These are phyloP conservation scores for Amanita phalloides DNA, from an alignment of 768 basidiomycete species.

Conservation along the genomic window DNA sequence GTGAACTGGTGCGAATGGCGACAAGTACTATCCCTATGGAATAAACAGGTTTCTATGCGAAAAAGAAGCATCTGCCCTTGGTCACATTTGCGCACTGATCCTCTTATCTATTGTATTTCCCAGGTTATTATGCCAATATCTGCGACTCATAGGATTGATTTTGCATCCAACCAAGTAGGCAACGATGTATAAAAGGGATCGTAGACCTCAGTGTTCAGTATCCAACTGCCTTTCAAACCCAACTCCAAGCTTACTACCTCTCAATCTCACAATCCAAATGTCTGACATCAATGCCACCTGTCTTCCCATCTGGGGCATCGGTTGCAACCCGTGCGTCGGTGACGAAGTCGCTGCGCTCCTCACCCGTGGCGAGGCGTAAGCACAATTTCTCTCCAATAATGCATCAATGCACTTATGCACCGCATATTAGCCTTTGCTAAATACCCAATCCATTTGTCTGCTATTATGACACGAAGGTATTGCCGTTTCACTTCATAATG, in stretches of 20 bases:
- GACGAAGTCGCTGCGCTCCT: too few relatives aligned
- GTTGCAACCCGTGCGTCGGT: too few relatives aligned
- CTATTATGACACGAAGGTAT: background rate
- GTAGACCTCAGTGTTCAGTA: background rate
- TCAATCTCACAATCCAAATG: background rate
- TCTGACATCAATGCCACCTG: background rate
- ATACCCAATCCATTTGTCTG: background rate
- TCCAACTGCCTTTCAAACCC: background rate
- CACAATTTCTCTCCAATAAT: background rate
- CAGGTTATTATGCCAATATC: background rate
- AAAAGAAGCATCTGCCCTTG: too few relatives aligned
- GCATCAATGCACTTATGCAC: background rate
- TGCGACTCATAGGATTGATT: background rate
- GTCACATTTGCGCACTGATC: too few relatives aligned
- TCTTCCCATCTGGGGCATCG: too few relatives aligned
- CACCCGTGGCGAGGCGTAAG: too few relatives aligned
- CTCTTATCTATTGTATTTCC: too few relatives aligned
- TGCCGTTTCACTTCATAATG: background rate
- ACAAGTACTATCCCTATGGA: too few relatives aligned
- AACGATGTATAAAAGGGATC: background rate
- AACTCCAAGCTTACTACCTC: background rate
- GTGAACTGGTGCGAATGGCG: too few relatives aligned
- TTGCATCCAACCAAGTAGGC: background rate
- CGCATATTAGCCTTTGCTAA: background rate
- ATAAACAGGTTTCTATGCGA: too few relatives aligned